Evolutionary conservation across 495 filamentous ascomycete genomes (phyloP), one percentile per base, ranked within the genome.

Genomic region (Penicillium egyptiacum): DNA sequence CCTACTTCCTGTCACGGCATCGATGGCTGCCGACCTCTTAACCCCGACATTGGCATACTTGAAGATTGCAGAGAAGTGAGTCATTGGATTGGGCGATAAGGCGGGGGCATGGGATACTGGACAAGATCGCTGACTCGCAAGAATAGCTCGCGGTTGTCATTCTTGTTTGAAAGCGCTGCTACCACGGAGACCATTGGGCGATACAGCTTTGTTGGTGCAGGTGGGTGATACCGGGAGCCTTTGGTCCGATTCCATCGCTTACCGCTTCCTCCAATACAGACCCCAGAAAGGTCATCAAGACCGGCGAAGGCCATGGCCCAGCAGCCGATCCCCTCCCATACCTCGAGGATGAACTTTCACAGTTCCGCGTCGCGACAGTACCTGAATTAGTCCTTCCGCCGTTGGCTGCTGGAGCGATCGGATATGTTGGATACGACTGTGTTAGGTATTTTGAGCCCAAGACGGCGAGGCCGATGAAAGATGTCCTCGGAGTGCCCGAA

Each of bases 361-460:
- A 89, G 63, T 86, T 85, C 73, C 83, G 89, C 19, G 88, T 94
- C 48, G 86, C 89, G 52, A 79, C 87, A 37, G 80, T 98, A 9
- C 93, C 95, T 1, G 88, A 86, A 7, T 76, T 96, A 55, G 80
- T 75, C 52, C 81, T 98, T 10, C 94, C 94, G 10, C 87, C 90
- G 30, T 73, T 97, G 68, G 91, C 87, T 1, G 95, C 91, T 46
- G 94, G 95, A 33, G 94, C 93, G 3, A 88, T 98, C 65, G 94
- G 94, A 55, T 98, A 98, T 68, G 89, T 98, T 5, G 91, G 91
- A 39, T 98, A 98, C 69, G 94, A 98, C 70, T 98, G 94, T 72
- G 88, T 98, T 58, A 85, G 86, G 68, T 98, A 98, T 73, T 98
- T 98, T 60, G 94, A 98, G 76, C 94, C 94, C 30, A 91, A 88